Base-by-base conservation (phyloP, 306 rosid species). In the Parietaria judaica region DNA sequence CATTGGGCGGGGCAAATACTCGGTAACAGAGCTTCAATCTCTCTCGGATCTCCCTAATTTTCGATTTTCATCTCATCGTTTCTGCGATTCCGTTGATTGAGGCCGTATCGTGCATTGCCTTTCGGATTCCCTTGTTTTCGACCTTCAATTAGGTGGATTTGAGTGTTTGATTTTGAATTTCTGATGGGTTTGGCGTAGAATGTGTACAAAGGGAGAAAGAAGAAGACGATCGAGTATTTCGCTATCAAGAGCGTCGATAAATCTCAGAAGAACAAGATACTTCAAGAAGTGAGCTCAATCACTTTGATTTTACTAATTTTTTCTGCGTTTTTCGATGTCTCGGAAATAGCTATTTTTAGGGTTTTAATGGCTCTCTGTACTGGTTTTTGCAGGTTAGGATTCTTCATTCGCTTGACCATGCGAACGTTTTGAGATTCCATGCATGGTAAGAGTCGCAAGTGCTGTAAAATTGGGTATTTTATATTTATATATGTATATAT, bases 121-220 rank as follows among this genome's bases (percentile, higher is more conserved):
- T 41, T 41, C 45, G 45, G 45, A 41, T 41, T 41, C 3, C 9
- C 45, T 8, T 1, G 45, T 41, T 41, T 41, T 41, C 45, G 45
- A 41, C 9, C 9, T 47, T 8, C 34, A 56, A 44, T 44, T 34
- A 61, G 9, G 67, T 15, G 36, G 37, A 16, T n/a, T 49, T 56
- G 60, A 23, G 15, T 10, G 5, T 49, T 56, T n/a, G 14, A 66
- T 37, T 60, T 56, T 53, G 37, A 43, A n/a, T 0, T 49, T 65
- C 14, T 60, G 70, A 43, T 36, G 3, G 38, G n/a, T 51, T 37
- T 56, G 56, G 66, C 43, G 65, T 49, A 92, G 98, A 88, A 95
- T 11, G 98, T 92, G 68, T 92, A 92, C 66, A 92, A 92, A 75
- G 98, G 96, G 50, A 79, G 98, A 80, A 92, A 88, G 87, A 92